phyloP scores from a whole-genome alignment of 2,329 filamentous ascomycete genomes.

The Fusarium fujikuroi region DNA sequence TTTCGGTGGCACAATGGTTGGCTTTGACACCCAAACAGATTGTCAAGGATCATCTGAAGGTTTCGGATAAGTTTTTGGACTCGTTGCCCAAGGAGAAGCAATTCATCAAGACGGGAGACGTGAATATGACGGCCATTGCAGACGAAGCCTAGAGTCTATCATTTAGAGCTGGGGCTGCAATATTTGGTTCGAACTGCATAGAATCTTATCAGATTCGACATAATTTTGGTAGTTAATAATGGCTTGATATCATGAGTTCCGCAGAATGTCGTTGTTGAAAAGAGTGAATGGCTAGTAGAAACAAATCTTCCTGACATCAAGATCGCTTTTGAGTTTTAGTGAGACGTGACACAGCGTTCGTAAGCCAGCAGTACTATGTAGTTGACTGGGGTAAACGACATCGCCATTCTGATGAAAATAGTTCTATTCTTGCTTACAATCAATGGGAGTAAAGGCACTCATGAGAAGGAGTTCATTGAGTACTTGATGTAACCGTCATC shows the following conservation, averaged over 20 bases:
- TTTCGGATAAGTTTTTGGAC: constrained; percentile 14
- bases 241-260: no score
- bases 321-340: background rate
- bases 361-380: background rate
- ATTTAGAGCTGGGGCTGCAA: no score
- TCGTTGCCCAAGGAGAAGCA: constrained; percentile 13
- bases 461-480: no score
- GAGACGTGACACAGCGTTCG: background rate
- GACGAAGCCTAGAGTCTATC: background rate
- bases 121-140: constrained; percentile 6
- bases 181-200: no score
- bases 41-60: constrained; percentile 19
- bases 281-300: background rate
- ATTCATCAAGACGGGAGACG: constrained; percentile 5
- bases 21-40: constrained; percentile 8
- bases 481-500: background rate
- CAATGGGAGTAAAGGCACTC: background rate
- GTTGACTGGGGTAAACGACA: rapidly evolving
- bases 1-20: constrained; percentile 17
- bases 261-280: background rate
- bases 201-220: no score
- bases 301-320: background rate
- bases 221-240: background rate
- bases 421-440: background rate
- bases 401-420: background rate